These are phyloP conservation scores for Pseudopithomyces chartarum DNA, from an alignment of 2,329 filamentous ascomycete genomes.

Conservation along the genomic window DNA sequence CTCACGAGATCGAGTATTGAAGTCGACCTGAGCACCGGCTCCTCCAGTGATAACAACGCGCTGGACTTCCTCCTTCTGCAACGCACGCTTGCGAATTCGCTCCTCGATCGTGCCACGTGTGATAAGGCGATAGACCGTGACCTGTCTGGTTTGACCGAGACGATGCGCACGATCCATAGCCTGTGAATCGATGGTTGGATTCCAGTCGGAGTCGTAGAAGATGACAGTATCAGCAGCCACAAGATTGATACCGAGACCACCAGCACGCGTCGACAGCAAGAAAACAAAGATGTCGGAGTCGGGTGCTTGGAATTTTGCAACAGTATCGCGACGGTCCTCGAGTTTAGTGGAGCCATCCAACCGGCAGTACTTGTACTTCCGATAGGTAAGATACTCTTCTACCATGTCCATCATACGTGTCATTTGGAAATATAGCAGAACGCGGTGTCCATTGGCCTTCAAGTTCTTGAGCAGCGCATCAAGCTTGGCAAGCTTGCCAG, in stretches of 20 bases:
- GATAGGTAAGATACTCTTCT: conserved; percentile 98
- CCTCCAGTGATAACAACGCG: conserved; percentile 95
- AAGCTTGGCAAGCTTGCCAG: conserved; percentile 90
- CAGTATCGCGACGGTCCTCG: conserved; percentile 94
- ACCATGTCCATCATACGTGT: conserved; percentile 99
- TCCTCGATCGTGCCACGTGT: conserved; percentile 97
- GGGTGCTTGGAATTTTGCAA: conserved; percentile 88
- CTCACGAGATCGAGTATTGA: conserved; percentile 88
- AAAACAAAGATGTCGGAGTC: conserved; percentile 96
- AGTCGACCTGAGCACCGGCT: conserved; percentile 82
- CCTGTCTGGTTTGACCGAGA: conserved; percentile 92
- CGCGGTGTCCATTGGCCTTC: conserved; percentile 90
- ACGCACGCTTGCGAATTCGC: conserved; percentile 91
- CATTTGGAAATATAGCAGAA: conserved; percentile 99
- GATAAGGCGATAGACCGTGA: conserved; percentile 97
- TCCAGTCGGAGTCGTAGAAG: conserved; percentile 99
- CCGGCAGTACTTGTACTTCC: conserved; percentile 98
- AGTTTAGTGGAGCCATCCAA: conserved; percentile 96
- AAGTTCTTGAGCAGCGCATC: conserved; percentile 86
- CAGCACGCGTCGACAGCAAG: conserved; percentile 90
- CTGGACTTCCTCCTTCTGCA: conserved; percentile 99
- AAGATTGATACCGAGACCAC: conserved; percentile 96
- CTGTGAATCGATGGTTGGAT: conserved; percentile 97
- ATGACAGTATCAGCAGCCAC: conserved; percentile 97
- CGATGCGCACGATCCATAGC: conserved; percentile 99